Percentiles rank a stretch among this genome's conserved stretches.
Conservation (phyloP, 2,329 filamentous ascomycete genomes). For the Aureobasidium melanogenum region DNA sequence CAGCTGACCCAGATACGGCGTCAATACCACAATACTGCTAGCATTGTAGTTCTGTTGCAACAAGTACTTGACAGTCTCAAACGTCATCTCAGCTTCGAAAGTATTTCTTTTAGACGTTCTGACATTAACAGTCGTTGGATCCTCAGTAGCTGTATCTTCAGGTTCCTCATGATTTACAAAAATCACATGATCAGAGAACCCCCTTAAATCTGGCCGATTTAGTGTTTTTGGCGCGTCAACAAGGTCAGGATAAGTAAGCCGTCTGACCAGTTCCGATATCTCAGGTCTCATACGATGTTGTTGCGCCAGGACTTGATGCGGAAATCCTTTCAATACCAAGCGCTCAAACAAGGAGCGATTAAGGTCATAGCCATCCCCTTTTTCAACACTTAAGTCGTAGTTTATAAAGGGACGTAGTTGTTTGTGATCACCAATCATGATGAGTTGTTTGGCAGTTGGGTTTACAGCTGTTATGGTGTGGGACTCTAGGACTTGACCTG, state of each 20-base stretch:
- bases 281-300: constrained; percentile 86
- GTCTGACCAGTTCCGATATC: constrained; percentile 50
- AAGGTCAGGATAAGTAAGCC: constrained; percentile 49
- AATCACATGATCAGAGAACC: constrained; percentile 44
- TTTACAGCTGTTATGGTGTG: constrained; percentile 52
- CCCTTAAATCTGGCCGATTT: constrained; percentile 39
- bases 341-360: constrained; percentile 99
- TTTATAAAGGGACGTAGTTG: constrained; percentile 98
- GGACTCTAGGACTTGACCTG: constrained; percentile 57
- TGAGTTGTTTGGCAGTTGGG: constrained; percentile 51
- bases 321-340: constrained; percentile 80
- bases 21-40: constrained; percentile 59
- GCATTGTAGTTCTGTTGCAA: constrained; percentile 55
- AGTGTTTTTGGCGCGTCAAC: constrained; percentile 38
- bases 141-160: constrained; percentile 29
- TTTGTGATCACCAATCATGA: constrained; percentile 87
- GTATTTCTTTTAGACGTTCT: constrained; percentile 34
- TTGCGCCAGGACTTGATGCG: constrained; percentile 87
- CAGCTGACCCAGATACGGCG: constrained; percentile 53
- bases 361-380: constrained; percentile 50
- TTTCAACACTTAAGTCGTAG: constrained; percentile 99
- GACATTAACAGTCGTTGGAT: constrained; percentile 2
- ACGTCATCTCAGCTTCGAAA: constrained; percentile 55
- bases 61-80: constrained; percentile 54
- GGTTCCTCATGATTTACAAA: constrained; percentile 50